phyloP scores from a whole-genome alignment of 2,329 filamentous ascomycete genomes.

The Sclerotinia minor region DNA sequence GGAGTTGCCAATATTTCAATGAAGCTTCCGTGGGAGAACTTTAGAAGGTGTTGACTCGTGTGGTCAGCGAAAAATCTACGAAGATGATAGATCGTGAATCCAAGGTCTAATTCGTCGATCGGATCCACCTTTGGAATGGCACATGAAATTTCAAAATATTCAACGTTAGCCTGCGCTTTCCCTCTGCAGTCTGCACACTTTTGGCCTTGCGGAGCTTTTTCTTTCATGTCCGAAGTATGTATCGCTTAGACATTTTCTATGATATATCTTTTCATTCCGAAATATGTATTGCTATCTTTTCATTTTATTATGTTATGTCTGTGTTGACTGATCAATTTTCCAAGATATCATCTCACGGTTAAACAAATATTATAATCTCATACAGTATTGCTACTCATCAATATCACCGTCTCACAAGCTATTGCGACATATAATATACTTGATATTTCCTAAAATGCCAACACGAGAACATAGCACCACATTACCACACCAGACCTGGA shows the following conservation, averaged over 20 bases:
- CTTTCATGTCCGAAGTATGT: neutral
- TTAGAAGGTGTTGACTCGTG: neutral
- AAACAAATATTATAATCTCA: neutral
- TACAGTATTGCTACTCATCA: neutral
- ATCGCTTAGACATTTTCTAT: neutral
- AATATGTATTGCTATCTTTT: neutral
- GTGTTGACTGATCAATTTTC: neutral
- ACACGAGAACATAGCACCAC: conserved; percentile 4
- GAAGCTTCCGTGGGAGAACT: conserved; percentile 6
- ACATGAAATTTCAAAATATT: neutral
- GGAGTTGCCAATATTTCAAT: conserved; percentile 17
- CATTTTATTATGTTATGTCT: too few relatives aligned
- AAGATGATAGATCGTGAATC: conserved; percentile 21
- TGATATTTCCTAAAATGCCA: conserved; percentile 18
- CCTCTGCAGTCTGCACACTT: neutral
- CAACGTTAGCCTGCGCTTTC: conserved; percentile 16
- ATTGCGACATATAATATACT: neutral
- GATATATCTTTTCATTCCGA: conserved; percentile 2
- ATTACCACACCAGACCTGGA: neutral
- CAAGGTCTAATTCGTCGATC: conserved; percentile 3
- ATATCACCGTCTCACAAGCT: conserved; percentile 9
- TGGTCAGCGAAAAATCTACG: conserved; percentile 15
- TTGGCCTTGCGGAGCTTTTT: neutral
- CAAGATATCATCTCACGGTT: neutral
- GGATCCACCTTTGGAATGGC: neutral